Evolutionary conservation across 805 yeast genomes (phyloP).

Genomic region (Candida ovalis): DNA sequence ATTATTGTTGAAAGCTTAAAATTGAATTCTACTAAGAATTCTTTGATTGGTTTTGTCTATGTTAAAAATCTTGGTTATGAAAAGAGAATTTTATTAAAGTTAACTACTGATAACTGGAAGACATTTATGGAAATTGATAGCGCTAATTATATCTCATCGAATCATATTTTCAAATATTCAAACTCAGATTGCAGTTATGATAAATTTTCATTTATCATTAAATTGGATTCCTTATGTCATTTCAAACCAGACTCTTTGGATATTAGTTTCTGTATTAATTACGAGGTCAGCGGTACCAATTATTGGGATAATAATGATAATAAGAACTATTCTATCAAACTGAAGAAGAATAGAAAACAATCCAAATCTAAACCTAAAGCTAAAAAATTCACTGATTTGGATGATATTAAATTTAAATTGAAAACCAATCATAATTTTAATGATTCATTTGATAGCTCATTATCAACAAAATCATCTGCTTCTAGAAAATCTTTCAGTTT

Average conservation of each 20-base stretch:
- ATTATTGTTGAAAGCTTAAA: constrained; percentile 35
- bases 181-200: constrained; percentile 30
- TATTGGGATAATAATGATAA: constrained; percentile 41
- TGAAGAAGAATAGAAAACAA: constrained; percentile 24
- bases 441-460: constrained; percentile 20
- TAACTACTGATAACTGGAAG: constrained; percentile 49
- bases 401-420: constrained; percentile 27
- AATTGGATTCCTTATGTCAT: constrained; percentile 31
- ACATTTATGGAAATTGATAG: constrained; percentile 28
- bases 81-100: constrained; percentile 40
- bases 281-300: constrained; percentile 28
- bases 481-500: constrained; percentile 10
- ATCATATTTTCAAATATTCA: constrained; percentile 39
- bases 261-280: constrained; percentile 38
- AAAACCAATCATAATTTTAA: constrained; percentile 29
- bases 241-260: constrained; percentile 21
- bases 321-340: constrained; percentile 35
- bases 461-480: constrained; percentile 1
- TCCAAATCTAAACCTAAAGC: constrained; percentile 5
- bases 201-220: constrained; percentile 47
- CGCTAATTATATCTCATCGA: constrained; percentile 34
- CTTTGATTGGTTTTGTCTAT: constrained; percentile 38
- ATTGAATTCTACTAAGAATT: constrained; percentile 38
- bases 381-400: constrained; percentile 18
- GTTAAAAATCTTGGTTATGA: constrained; percentile 37